Evolutionary conservation across 2,329 filamentous ascomycete genomes (phyloP).

Genomic region (Pyrenophora teres): DNA sequence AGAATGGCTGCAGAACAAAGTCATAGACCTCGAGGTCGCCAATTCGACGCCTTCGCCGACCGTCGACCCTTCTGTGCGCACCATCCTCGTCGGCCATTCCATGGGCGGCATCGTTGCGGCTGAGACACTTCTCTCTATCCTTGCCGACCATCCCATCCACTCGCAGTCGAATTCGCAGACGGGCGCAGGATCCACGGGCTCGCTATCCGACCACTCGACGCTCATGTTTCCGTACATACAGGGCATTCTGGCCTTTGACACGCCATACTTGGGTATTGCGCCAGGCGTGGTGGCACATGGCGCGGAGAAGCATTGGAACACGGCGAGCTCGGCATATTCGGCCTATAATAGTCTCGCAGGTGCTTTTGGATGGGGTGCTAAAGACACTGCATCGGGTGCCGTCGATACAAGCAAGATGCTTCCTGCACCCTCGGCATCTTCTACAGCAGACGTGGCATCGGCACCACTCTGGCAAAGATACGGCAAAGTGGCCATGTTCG

Average conservation of each 20-base stretch:
- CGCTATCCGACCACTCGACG: constrained; percentile 54
- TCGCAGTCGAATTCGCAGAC: constrained; percentile 44
- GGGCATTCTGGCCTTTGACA: constrained; percentile 91
- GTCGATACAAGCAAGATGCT: constrained; percentile 45
- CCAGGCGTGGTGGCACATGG: constrained; percentile 83
- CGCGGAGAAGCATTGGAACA: constrained; percentile 84
- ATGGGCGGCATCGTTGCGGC: constrained; percentile 92
- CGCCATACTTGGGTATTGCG: constrained; percentile 82
- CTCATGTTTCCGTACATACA: constrained; percentile 95
- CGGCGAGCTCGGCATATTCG: constrained; percentile 70
- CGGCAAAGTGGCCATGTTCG: constrained; percentile 84
- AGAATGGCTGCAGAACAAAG: constrained; percentile 84
- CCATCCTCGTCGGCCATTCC: constrained; percentile 82
- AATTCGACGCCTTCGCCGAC: constrained; percentile 81
- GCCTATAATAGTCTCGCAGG: constrained; percentile 67
- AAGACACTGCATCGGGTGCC: constrained; percentile 22
- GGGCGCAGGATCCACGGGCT: constrained; percentile 31
- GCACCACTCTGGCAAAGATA: constrained; percentile 71
- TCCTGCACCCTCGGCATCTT: constrained; percentile 44
- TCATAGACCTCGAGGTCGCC: constrained; percentile 91
- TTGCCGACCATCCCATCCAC: constrained; percentile 57
- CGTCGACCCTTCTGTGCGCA: constrained; percentile 81
- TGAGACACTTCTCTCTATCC: constrained; percentile 78
- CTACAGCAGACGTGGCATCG: constrained; percentile 52
- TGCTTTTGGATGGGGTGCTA: constrained; percentile 65